These are phyloP conservation scores for Medakamo hakoo DNA, from an alignment of 139 green algal species.

Conservation along the genomic window DNA sequence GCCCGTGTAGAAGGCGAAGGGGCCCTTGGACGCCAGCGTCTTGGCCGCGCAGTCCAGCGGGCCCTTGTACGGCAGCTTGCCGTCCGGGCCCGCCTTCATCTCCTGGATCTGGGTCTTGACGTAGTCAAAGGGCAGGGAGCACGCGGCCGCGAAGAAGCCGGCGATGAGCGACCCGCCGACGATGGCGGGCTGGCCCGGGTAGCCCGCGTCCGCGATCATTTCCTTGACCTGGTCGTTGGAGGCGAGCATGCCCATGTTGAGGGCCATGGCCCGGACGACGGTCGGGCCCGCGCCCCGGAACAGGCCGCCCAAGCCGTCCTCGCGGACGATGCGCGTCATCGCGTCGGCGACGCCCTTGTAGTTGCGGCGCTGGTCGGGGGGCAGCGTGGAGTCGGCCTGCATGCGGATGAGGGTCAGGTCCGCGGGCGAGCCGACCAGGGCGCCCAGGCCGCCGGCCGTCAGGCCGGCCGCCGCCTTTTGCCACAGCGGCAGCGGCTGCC, in stretches of 20 bases:
- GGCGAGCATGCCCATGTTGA: constrained; percentile 99
- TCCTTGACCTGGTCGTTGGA: constrained; percentile 98
- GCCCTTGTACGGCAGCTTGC: constrained; percentile 73
- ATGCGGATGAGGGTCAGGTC: constrained; percentile 96
- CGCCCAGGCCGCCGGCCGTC: constrained; percentile 80
- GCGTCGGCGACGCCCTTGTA: constrained; percentile 74
- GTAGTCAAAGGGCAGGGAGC: constrained; percentile 94
- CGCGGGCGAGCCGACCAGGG: constrained; percentile 83
- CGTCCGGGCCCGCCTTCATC: constrained; percentile 73
- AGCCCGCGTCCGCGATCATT: constrained; percentile 58
- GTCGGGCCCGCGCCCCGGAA: constrained; percentile 87
- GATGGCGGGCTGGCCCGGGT: constrained; percentile 41
- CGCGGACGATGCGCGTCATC: constrained; percentile 51
- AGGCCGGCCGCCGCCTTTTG: constrained; percentile 77
- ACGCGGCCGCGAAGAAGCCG: constrained; percentile 86
- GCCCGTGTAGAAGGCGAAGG: constrained; percentile 94
- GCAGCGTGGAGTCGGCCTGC: constrained; percentile 88
- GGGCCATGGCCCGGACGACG: constrained; percentile 87
- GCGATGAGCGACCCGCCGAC: constrained; percentile 58
- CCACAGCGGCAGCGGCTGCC: constrained; percentile 62
- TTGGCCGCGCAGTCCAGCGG: constrained; percentile 77
- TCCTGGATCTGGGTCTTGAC: constrained; percentile 93
- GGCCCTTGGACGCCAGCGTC: constrained; percentile 49
- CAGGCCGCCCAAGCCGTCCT: constrained; percentile 66
- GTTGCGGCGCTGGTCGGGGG: constrained; percentile 53